Evolutionary conservation across 1,139 yeast species (phyloP).

Genomic region (Spathaspora sp.): DNA sequence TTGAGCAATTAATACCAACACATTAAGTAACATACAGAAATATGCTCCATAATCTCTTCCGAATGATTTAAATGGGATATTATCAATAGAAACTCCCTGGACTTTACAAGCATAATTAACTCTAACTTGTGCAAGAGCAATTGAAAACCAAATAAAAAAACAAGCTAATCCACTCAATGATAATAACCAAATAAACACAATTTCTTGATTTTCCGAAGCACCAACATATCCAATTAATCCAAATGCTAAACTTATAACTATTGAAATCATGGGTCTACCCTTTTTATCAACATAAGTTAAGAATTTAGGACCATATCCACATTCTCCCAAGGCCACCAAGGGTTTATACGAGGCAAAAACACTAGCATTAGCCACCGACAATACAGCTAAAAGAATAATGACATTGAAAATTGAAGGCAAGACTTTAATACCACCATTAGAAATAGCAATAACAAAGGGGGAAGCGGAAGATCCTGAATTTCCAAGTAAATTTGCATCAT

Average conservation of each 20-base stretch:
- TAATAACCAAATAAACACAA: conserved; percentile 36
- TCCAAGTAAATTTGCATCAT: conserved; percentile 29
- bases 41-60: conserved; percentile 36
- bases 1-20: conserved; percentile 33
- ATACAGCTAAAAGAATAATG: conserved; percentile 30
- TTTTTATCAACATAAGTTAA: conserved; percentile 21
- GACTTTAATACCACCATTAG: conserved; percentile 30
- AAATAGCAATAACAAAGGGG: conserved; percentile 24
- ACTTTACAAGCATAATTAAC: conserved; percentile 25
- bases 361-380: conserved; percentile 34
- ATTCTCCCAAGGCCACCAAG: conserved; percentile 31
- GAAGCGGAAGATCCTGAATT: conserved; percentile 29
- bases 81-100: conserved; percentile 23
- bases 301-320: conserved; percentile 34
- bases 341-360: conserved; percentile 35
- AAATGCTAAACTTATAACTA: conserved; percentile 26
- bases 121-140: conserved; percentile 31
- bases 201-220: conserved; percentile 28
- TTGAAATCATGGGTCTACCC: conserved; percentile 32
- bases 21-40: conserved; percentile 28
- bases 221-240: conserved; percentile 36
- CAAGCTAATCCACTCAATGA: conserved; percentile 38
- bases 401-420: conserved; percentile 36
- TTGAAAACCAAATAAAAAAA: conserved; percentile 37
- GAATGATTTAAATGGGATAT: conserved; percentile 26